These are phyloP conservation scores for Apiospora phragmitis DNA, from an alignment of 2,329 filamentous ascomycete species.

Conservation along the genomic window DNA sequence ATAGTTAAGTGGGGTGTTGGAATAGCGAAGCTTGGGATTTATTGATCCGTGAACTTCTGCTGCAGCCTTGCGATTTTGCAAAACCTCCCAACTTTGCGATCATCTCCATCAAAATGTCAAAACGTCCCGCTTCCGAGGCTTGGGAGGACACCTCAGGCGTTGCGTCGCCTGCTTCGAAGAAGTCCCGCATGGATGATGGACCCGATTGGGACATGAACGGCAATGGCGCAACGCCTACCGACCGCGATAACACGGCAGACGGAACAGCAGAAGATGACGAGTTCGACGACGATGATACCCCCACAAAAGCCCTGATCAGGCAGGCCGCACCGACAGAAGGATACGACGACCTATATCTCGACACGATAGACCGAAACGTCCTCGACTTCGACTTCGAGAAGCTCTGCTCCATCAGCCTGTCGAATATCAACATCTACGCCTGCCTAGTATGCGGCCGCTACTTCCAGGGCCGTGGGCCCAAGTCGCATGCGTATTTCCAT, in stretches of 20 bases:
- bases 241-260: conserved; percentile 28
- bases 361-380: conserved; percentile 90
- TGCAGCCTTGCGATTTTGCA: not conserved
- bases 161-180: conserved; percentile 61
- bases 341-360: conserved; percentile 94
- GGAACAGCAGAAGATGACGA: conserved; percentile 30
- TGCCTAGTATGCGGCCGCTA: conserved; percentile 98
- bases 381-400: conserved; percentile 99
- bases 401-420: conserved; percentile 91
- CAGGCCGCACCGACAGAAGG: conserved; percentile 81
- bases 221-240: conserved; percentile 24
- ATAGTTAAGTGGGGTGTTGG: conserved; percentile 5
- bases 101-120: conserved; percentile 39
- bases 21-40: conserved; percentile 3
- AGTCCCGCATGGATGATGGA: conserved; percentile 51
- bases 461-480: conserved; percentile 89
- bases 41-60: not conserved
- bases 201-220: conserved; percentile 22
- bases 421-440: conserved; percentile 98
- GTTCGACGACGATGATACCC: conserved; percentile 40
- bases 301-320: conserved; percentile 52
- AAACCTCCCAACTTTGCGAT: conserved; percentile 11
- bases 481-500: conserved; percentile 97
- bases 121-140: conserved; percentile 61
- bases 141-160: conserved; percentile 57